phyloP scores from a whole-genome alignment of 2,329 filamentous ascomycete species.

The Paecilomyces variotii region DNA sequence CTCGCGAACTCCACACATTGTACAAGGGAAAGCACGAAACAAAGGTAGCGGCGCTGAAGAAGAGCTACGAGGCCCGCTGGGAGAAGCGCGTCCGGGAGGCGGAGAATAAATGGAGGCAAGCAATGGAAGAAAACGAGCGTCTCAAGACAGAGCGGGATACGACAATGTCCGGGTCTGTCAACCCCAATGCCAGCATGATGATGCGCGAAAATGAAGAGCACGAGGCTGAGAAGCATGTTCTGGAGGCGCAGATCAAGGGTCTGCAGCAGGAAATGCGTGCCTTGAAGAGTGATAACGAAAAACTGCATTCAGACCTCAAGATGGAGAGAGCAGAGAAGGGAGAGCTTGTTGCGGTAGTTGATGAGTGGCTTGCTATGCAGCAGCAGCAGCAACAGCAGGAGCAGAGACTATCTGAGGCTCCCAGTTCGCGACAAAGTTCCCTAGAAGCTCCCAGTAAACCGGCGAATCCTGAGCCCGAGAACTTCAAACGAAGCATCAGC shows the following conservation, averaged over 20 bases:
- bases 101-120: slow-evolving; percentile 60
- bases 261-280: slow-evolving; percentile 64
- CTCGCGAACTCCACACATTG: slow-evolving; percentile 81
- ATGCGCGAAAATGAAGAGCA: slow-evolving; percentile 49
- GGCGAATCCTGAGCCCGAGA: slow-evolving; percentile 1
- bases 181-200: slow-evolving; percentile 38
- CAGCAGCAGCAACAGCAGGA: slow-evolving; percentile 6
- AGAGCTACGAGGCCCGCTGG: slow-evolving; percentile 74
- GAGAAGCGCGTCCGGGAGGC: slow-evolving; percentile 80
- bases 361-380: slow-evolving; percentile 39
- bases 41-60: slow-evolving; percentile 83
- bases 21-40: slow-evolving; percentile 98
- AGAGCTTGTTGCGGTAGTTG: slow-evolving; percentile 40
- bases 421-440: slow-evolving; percentile 3
- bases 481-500: slow-evolving; percentile 15
- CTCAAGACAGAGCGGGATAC: slow-evolving; percentile 59
- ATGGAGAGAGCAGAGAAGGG: slow-evolving; percentile 43
- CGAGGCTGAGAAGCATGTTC: slow-evolving; percentile 58
- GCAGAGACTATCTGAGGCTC: slow-evolving; percentile 1
- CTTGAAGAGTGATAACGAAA: slow-evolving; percentile 61
- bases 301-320: slow-evolving; percentile 52
- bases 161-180: slow-evolving; percentile 52
- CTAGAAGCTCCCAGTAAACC: slow-evolving; percentile 11
- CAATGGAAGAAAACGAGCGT: slow-evolving; percentile 66
- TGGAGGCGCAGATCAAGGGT: slow-evolving; percentile 67